phyloP scores from a whole-genome alignment of 1,139 yeast species.

The Hemisphaericaspora subhashii region DNA sequence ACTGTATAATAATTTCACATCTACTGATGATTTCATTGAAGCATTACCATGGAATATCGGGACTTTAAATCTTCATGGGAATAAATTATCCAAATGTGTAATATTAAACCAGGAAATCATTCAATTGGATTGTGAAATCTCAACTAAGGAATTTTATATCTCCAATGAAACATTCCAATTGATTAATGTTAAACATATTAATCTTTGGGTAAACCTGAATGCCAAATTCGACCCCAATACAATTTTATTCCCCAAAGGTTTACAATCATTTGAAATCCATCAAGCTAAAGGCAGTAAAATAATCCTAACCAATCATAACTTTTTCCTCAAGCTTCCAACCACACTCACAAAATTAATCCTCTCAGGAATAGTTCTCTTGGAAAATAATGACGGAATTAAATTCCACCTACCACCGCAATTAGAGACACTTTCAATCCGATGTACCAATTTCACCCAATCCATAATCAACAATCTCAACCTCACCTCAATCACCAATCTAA shows the following conservation, averaged over 20 bases:
- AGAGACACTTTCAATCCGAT: conserved; percentile 7
- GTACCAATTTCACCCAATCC: conserved; percentile 4
- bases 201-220: conserved; percentile 7
- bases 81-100: conserved; percentile 4
- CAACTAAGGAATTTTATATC: conserved; percentile 2
- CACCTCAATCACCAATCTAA: conserved; percentile 3
- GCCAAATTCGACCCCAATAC: conserved; percentile 1
- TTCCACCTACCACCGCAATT: conserved; percentile 4
- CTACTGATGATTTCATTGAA: not conserved
- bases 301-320: conserved; percentile 4
- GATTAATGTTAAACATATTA: not conserved
- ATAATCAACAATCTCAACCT: conserved; percentile 5
- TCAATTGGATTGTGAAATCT: conserved; percentile 6
- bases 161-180: conserved; percentile 1
- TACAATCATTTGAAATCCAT: conserved; percentile 9
- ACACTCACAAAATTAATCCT: conserved; percentile 6
- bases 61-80: conserved; percentile 5
- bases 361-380: conserved; percentile 4
- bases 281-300: conserved; percentile 7
- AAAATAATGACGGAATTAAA: not conserved
- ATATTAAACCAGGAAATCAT: not conserved
- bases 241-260: conserved; percentile 8
- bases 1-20: conserved; percentile 9
- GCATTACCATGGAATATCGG: not conserved
- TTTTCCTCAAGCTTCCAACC: conserved; percentile 7